phyloP scores from a whole-genome alignment of 2,329 filamentous ascomycete species.

The Macrophomina tecta region DNA sequence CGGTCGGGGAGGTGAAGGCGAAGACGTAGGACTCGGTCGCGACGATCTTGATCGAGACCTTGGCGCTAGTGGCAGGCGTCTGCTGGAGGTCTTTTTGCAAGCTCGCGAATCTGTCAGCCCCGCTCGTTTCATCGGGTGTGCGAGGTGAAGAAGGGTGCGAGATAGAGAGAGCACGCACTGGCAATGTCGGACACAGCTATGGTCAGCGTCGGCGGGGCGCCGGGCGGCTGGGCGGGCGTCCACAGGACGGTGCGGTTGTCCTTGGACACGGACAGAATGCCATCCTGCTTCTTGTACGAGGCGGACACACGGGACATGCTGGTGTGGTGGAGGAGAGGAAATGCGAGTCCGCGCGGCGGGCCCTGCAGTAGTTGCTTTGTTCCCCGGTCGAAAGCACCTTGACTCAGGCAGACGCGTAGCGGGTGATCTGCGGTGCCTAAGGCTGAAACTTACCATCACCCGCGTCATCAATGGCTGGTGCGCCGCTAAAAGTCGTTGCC shows the following conservation, averaged over 20 bases:
- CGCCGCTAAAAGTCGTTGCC: not conserved
- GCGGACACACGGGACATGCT: slow-evolving; percentile 46
- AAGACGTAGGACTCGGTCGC: slow-evolving; percentile 80
- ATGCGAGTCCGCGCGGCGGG: slow-evolving; percentile 15
- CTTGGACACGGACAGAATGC: slow-evolving; percentile 74
- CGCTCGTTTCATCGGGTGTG: not conserved
- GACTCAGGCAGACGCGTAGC: slow-evolving; percentile 18
- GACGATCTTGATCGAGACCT: slow-evolving; percentile 94
- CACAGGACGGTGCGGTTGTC: slow-evolving; percentile 80
- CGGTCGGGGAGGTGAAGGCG: slow-evolving; percentile 82
- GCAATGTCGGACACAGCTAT: slow-evolving; percentile 78
- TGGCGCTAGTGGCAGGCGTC: slow-evolving; percentile 83
- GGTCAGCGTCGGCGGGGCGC: slow-evolving; percentile 67
- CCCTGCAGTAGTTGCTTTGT: slow-evolving; percentile 18
- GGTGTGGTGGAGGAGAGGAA: slow-evolving; percentile 18
- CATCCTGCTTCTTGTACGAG: slow-evolving; percentile 95
- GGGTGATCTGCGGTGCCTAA: slow-evolving; percentile 20
- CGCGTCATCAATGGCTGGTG: slow-evolving; percentile 20
- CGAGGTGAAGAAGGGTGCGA: not conserved
- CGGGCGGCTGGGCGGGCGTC: slow-evolving; percentile 75
- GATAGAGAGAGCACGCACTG: slow-evolving; percentile 60
- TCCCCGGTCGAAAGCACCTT: not conserved
- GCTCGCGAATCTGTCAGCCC: not conserved
- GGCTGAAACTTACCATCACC: not conserved
- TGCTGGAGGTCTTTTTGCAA: slow-evolving; percentile 79